These are phyloP conservation scores for Chytriomyces sp. DNA, from an alignment of 192 early-diverging fungal species.

Conservation along the genomic window DNA sequence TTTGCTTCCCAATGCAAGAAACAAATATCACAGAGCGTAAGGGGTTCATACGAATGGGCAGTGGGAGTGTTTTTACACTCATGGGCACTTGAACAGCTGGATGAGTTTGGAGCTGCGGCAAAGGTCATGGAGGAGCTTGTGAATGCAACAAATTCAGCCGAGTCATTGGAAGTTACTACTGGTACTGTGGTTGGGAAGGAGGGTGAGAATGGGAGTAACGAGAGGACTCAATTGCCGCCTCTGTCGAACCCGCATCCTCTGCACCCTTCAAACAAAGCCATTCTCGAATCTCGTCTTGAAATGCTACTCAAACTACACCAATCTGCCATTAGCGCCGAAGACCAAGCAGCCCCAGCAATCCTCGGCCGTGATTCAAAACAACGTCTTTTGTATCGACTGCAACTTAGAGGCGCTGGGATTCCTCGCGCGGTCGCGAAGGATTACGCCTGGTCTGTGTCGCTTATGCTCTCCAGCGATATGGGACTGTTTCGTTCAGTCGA, in stretches of 20 bases:
- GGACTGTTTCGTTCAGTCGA: constrained; percentile 14
- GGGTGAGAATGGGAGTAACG: neutral
- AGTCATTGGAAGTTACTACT: no score
- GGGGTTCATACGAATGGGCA: neutral
- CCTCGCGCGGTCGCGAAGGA: neutral
- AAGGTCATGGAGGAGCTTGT: neutral
- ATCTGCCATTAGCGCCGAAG: neutral
- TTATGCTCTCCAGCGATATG: constrained; percentile 26
- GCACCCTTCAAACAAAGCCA: neutral
- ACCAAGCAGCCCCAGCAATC: neutral
- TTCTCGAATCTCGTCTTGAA: neutral
- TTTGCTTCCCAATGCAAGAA: neutral
- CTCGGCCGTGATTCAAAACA: neutral
- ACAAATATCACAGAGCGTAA: neutral
- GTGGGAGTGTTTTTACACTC: neutral
- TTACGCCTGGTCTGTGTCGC: neutral
- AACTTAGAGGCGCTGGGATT: neutral
- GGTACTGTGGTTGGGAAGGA: no score
- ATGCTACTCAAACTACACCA: neutral
- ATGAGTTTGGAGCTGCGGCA: constrained; percentile 9
- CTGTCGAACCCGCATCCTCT: constrained; percentile 6
- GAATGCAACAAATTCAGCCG: neutral
- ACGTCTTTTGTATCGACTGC: constrained; percentile 14
- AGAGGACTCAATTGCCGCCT: neutral
- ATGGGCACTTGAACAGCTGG: constrained; percentile 15